Evolutionary conservation across 1,284 basidiomycete species (phyloP), one percentile per base, ranked within the genome.

Genomic region (Puccinia novopanici): DNA sequence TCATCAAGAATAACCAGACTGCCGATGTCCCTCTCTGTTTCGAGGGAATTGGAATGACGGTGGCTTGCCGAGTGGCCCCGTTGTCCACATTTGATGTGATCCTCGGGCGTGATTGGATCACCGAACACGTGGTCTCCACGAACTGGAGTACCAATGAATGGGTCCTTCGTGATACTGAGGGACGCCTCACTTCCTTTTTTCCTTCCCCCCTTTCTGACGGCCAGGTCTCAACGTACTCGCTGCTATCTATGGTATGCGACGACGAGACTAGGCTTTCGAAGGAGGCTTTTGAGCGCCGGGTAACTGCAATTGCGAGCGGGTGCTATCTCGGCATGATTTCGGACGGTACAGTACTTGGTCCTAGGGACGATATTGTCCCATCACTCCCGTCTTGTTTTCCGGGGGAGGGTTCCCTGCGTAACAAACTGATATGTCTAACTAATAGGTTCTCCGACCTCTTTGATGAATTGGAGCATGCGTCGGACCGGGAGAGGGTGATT

Each of bases 191-290:
- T 24, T 55, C 48, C 19, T 40, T 57, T 73, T 17, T 42, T 24
- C 71, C 52, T 34, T 24, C 30, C 17, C 27, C 27, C 17, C 30
- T n/a, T 2, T 61, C 57, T 12, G 37, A 13, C 57, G 12, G 30
- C 57, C n/a, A n/a, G n/a, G n/a, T n/a, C n/a, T n/a, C n/a, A n/a
- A n/a, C n/a, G n/a, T n/a, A n/a, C n/a, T n/a, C n/a, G n/a, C n/a
- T 61, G 57, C 27, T 61, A 61, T 61, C 57, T 45, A 45, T 67
- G 45, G 34, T 40, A 27, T 15, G 45, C n/a, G n/a, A n/a, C n/a
- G n/a, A n/a, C n/a, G n/a, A 45, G 12, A 10, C 24, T 4, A 8
- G 6, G 3, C 17, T 61, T 17, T 34, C 30, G 13, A 61, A 34
- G 57, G 30, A 61, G 57, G 10, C 34, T 4, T 30, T 34, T 13